Evolutionary conservation across 2,329 filamentous ascomycete genomes (phyloP).

Genomic region (Hyphodiscus sp.): DNA sequence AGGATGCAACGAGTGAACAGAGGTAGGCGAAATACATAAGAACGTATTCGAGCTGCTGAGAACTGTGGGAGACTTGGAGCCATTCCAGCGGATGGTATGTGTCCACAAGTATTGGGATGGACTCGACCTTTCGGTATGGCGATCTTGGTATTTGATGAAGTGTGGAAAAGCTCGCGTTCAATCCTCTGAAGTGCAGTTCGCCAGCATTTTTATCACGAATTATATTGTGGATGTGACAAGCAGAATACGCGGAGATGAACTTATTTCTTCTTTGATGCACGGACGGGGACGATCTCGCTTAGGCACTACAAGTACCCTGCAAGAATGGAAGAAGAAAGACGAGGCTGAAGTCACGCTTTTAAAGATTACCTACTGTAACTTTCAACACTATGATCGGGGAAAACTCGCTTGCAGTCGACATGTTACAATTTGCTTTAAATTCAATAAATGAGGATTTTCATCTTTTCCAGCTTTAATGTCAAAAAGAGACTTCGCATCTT

Average conservation of each 20-base stretch:
- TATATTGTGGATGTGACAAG: not conserved
- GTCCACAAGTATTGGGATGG: not conserved
- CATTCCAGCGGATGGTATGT: conserved; percentile 1
- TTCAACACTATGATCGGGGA: no score
- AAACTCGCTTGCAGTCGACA: no score
- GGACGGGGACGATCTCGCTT: not conserved
- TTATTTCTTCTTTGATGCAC: not conserved
- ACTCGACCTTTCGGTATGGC: not conserved
- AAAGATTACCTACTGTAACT: no score
- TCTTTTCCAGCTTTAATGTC: no score
- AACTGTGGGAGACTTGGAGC: conserved; percentile 38
- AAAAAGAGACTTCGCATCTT: no score
- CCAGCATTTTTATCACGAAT: conserved; percentile 8
- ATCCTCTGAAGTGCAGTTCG: not conserved
- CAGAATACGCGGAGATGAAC: not conserved
- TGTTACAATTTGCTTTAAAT: no score
- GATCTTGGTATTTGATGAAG: not conserved
- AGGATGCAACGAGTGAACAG: conserved; percentile 74
- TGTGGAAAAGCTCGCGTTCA: not conserved
- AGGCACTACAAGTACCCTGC: not conserved
- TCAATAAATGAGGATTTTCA: no score
- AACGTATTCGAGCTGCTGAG: conserved; percentile 67
- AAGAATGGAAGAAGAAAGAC: no score
- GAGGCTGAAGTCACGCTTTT: no score
- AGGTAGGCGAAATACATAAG: conserved; percentile 79